Evolutionary conservation across 169 alveolate genomes (phyloP), one percentile per base, ranked within the genome.

Genomic region (Eimeria praecox): DNA sequence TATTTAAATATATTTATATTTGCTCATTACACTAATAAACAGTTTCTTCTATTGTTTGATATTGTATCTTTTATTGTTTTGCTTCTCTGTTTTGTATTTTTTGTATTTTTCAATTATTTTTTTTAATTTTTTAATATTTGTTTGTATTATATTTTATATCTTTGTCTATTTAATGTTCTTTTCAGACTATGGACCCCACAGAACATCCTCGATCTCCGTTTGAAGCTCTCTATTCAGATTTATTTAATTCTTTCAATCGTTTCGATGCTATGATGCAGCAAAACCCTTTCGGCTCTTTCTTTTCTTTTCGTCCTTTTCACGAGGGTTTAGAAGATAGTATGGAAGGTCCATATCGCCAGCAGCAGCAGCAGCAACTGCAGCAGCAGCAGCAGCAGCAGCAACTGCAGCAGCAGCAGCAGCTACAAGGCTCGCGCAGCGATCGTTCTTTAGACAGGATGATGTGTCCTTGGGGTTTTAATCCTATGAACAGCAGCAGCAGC

Each of bases 331-430:
- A 6, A 9, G 59, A 52, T 6, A 9, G 20, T 14, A 6, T 14
- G 14, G 59, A 52, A 66, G 66, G 40, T 2, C 89, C 62, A 8
- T 27, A 10, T 14, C 69, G 42, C 38, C 89, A 46, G 20, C 64
- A 46, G 66, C 38, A 4, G 44, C 62, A 5, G 42, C 64, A 44
- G 69, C 16, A n/a, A 8, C 62, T 42, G 69, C 44, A 10, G 62
- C 89, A 30, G 42, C 85, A 73, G 85, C 89, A 80, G 89, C 89
- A 38, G 56, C 89, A 80, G 16, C 89, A 22, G 33, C 38, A n/a
- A 59, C 14, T 1, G 1, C 69, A 46, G 44, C 66, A 3, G 2
- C 35, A 30, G 69, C 89, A 30, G 38, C 42, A n/a, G 42, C 46
- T 42, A 66, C 69, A 0, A 30, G 42, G 24, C 9, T 62, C 42